Conservation (phyloP, 2,329 filamentous ascomycete genomes). For the Botrytis medusae region DNA sequence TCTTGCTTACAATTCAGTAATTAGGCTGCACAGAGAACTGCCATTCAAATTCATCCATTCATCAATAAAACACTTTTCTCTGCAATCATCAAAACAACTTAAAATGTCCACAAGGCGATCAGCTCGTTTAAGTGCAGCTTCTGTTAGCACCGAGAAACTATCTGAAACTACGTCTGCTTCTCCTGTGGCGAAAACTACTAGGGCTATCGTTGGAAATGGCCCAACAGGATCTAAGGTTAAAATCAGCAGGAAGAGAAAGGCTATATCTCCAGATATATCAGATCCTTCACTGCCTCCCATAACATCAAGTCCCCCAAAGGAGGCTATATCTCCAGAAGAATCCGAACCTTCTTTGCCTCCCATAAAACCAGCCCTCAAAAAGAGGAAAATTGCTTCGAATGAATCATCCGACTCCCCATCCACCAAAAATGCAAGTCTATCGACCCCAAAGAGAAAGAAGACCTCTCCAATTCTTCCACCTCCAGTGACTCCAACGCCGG, state of each 20-base stretch:
- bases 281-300: neutral
- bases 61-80: neutral
- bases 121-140: constrained; percentile 32
- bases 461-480: constrained; percentile 28
- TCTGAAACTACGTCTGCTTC: neutral
- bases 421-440: constrained; percentile 25
- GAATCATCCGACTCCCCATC: constrained; percentile 23
- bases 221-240: constrained; percentile 23
- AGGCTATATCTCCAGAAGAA: neutral
- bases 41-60: neutral
- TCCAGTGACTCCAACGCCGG: constrained; percentile 50
- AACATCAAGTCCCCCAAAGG: neutral
- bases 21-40: constrained; percentile 28
- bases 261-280: neutral
- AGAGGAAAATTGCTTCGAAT: constrained; percentile 23
- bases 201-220: neutral
- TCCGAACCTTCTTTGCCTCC: neutral
- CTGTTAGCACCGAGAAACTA: constrained; percentile 24
- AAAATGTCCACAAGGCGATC: constrained; percentile 37
- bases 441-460: constrained; percentile 30
- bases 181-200: neutral
- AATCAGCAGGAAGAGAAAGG: constrained; percentile 19
- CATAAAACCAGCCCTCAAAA: neutral
- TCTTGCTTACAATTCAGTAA: constrained; percentile 12
- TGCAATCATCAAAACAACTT: constrained; percentile 19